phyloP scores from a whole-genome alignment of 73 alveolate genomes.

The Paraurostyla sp. region DNA sequence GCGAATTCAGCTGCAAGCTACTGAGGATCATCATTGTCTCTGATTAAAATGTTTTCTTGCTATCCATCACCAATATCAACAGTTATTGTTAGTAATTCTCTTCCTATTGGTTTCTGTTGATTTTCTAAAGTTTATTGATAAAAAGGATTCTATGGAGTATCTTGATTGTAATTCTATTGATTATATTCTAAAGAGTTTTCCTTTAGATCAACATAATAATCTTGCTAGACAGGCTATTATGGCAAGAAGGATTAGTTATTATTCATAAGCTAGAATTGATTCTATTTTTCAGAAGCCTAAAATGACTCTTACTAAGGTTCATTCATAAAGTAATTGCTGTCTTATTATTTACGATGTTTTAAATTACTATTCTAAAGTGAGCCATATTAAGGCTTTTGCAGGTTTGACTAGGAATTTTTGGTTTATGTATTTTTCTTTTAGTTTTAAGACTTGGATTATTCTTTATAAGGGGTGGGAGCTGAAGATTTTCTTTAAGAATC shows the following conservation, averaged over 20 bases:
- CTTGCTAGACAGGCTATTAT: background rate
- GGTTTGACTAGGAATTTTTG: too few relatives aligned
- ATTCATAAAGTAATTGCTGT: background rate
- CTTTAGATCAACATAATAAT: background rate
- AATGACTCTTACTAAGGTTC: too few relatives aligned
- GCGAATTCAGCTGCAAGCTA: conserved; percentile 75
- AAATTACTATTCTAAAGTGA: too few relatives aligned
- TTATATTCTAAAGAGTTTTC: background rate
- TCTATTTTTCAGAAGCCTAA: too few relatives aligned
- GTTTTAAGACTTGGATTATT: background rate
- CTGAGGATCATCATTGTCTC: conserved; percentile 72
- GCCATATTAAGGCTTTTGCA: too few relatives aligned
- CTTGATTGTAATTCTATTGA: background rate
- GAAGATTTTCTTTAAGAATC: conserved; percentile 37
- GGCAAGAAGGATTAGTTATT: too few relatives aligned
- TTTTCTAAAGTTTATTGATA: background rate
- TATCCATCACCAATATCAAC: conserved; percentile 84
- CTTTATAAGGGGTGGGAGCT: conserved; percentile 44
- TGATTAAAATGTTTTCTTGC: conserved; percentile 64
- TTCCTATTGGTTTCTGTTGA: background rate
- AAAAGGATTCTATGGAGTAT: background rate
- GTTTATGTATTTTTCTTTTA: background rate
- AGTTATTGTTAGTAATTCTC: conserved; percentile 79
- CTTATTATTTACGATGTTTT: too few relatives aligned
- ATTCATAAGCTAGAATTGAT: too few relatives aligned